Base-by-base conservation (phyloP, 2,329 filamentous ascomycete species). In the Penicillium verrucosum region DNA sequence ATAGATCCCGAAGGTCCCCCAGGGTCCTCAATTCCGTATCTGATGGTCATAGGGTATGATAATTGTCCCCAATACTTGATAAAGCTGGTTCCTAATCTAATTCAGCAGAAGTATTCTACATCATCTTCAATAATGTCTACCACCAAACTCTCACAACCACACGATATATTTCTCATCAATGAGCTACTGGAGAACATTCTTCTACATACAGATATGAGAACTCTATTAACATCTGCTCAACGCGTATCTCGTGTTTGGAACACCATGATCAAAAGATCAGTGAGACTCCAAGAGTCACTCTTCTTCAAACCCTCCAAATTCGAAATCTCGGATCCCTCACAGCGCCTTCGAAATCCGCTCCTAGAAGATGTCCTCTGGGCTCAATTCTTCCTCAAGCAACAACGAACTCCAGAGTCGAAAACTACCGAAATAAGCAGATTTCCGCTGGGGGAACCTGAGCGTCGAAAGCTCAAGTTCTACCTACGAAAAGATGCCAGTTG, bases 341-440 rank as follows among this genome's bases (percentile, higher is more conserved):
- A 46, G 23, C 54, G 54, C 21, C 9, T 38, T 12, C 54, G 54
- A 25, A 56, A 56, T 16, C 54, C 54, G 6, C 48, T 56, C 16
- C 48, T 56, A 29, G 54, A 46, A 52, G 54, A 52, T 21, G 36
- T 56, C 3, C 48, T 56, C 29, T 56, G 54, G 54, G 54, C 48
- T 10, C 54, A 56, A 45, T 52, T 56, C 36, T 52, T 56, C 48
- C 48, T 56, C 16, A 56, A 56, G 6, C 48, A 56, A 40, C 41
- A 46, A 42, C 27, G 36, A 34, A 52, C 4, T 10, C 29, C 48
- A 41, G 41, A 52, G 21, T 52, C 41, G 1, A 46, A 14, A 5
- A 9, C 9, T 1, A 25, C 42, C 29, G 36, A 41, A 4, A 29
- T 56, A 32, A 52, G 54, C 54, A 56, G 54, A 27, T 56, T 56